A percentile compares a stretch with the other conserved stretches of the same genome.
Conservation (phyloP, 768 basidiomycete species). For the Collybia sp. region DNA sequence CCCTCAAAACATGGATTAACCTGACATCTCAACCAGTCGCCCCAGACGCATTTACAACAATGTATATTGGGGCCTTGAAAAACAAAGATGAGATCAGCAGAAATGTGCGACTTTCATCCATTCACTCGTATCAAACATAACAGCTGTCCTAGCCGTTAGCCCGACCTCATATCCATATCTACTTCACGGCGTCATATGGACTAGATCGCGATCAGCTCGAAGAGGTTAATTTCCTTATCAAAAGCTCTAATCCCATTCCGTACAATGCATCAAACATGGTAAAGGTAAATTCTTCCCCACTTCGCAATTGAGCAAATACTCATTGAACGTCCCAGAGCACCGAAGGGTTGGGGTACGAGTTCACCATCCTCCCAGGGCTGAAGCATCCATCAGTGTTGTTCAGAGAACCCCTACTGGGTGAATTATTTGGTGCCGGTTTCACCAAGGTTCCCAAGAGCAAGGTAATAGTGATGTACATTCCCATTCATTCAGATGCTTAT, state of each 20-base stretch:
- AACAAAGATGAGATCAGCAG: constrained; percentile 41
- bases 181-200: constrained; percentile 79
- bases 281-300: constrained; percentile 10
- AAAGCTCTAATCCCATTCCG: constrained; percentile 32
- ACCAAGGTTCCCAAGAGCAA: constrained; percentile 57
- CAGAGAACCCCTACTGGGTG: constrained; percentile 57
- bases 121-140: not conserved
- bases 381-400: constrained; percentile 53
- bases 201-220: constrained; percentile 63
- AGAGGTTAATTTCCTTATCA: constrained; percentile 64
- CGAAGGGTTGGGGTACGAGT: constrained; percentile 47
- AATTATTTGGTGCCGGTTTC: constrained; percentile 81
- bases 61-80: constrained; percentile 68
- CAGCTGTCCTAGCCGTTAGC: constrained; percentile 23
- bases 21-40: constrained; percentile 44
- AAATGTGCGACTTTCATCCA: constrained; percentile 11
- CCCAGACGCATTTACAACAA: constrained; percentile 69
- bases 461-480: constrained; percentile 25
- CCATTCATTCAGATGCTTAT: not conserved
- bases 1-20: not conserved
- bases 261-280: constrained; percentile 20
- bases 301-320: not conserved
- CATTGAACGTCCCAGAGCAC: constrained; percentile 12
- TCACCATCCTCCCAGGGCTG: constrained; percentile 43
- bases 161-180: constrained; percentile 62